Conservation (phyloP, 192 early-diverging fungal genomes). For the Mortierella hygrophila region DNA sequence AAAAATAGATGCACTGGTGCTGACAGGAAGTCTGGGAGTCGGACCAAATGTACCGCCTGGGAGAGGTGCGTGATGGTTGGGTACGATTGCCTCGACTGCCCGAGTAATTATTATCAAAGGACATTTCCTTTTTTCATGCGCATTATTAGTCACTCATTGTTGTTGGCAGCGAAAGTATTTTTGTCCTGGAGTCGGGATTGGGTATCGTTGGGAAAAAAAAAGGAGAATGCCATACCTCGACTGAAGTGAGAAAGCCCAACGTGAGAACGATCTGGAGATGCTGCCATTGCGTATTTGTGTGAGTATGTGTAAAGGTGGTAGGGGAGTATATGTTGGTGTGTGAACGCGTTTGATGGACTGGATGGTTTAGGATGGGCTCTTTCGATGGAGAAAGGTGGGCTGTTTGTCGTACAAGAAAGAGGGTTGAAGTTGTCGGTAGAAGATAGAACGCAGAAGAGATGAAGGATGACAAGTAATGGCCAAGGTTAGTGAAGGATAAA, state of each 20-base stretch:
- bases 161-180: background rate
- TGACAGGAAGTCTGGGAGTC: background rate
- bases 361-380: background rate
- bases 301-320: background rate
- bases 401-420: background rate
- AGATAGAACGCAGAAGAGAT: background rate
- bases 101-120: background rate
- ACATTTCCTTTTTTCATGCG: background rate
- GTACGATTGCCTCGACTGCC: background rate
- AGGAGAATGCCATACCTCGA: background rate
- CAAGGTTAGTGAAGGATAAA: background rate
- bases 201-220: background rate
- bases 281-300: background rate
- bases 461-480: background rate
- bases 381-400: background rate
- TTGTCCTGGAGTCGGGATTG: background rate
- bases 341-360: background rate
- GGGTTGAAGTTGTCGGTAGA: background rate
- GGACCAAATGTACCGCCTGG: background rate
- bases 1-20: background rate
- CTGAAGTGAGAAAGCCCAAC: background rate
- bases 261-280: constrained; percentile 2
- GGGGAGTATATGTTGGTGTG: background rate
- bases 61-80: background rate
- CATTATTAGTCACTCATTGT: background rate